Evolutionary conservation across 495 filamentous ascomycete species (phyloP), one percentile per base, ranked within the genome.

Genomic region (Aspergillus carlsbadensis): DNA sequence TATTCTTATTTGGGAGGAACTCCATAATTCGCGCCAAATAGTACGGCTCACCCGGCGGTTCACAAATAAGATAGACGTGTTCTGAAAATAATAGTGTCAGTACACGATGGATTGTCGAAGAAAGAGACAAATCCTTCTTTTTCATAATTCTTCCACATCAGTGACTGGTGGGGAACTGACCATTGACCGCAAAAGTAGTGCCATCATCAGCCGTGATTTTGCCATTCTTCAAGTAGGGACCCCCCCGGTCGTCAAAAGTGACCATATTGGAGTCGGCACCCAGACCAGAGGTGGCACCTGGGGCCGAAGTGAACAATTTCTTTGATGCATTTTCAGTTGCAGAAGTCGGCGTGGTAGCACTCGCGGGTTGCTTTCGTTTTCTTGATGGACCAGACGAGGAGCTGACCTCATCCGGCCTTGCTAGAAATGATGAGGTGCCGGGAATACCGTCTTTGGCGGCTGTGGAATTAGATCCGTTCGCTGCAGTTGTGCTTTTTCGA

Each of bases 1-100:
- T 81, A 54, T 92, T 90, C 56, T 89, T 85, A 56, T 81, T 78
- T 56, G 95, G 90, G 51, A 96, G 76, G 65, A 97, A 97, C 70
- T 98, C 95, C 92, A 99, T 98, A 67, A 99, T 92, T 54, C 94
- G 88, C 43, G 88, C 92, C 56, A 99, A 75, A 69, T 99, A 99
- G 73, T 99, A 99, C 21, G 94, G 95, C 69, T 99, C 94, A 35
- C 94, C 94, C 2, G 94, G 94, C 14, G 94, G 94, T 72, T 99
- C 94, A 74, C 92, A 99, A 54, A 99, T 87, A 59, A 98, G 83
- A 77, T 98, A 99, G 43, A 96, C 87, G 66, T 96, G 91, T 76
- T 99, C 94, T 99, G n/a, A 72, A 10, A 56, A 34, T 6, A 31
- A 47, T 8, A 29, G 5, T 37, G 52, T 71, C 61, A 74, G 61